Conservation (phyloP, 2,329 filamentous ascomycete species). For the Apiospora saccharicola region DNA sequence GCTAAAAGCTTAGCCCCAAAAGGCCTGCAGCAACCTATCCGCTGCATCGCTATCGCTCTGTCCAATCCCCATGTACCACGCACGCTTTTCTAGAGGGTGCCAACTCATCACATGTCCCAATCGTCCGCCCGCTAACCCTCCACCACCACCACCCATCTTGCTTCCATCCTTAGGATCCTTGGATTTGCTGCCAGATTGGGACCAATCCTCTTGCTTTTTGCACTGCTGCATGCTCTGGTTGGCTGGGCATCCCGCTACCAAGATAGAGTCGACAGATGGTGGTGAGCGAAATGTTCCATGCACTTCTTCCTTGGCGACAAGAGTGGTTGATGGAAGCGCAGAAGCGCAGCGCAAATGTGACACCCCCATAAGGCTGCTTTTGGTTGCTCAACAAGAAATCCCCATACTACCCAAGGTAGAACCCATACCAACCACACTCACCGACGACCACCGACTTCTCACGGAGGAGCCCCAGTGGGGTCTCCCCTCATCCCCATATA, state of each 20-base stretch:
- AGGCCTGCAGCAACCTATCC: constrained; percentile 20
- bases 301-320: constrained; percentile 20
- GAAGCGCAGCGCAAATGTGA: background rate
- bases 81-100: constrained; percentile 37
- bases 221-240: constrained; percentile 1
- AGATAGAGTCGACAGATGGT: constrained; percentile 19
- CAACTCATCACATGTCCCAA: constrained; percentile 30
- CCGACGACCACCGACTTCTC: constrained; percentile 18
- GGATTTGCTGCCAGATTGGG: background rate
- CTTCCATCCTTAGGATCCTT: constrained; percentile 5
- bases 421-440: background rate
- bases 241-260: constrained; percentile 4
- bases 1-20: constrained; percentile 19
- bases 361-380: constrained; percentile 13
- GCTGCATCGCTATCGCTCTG: constrained; percentile 27
- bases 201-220: constrained; percentile 23
- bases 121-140: constrained; percentile 26
- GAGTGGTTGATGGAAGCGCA: constrained; percentile 7
- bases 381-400: constrained; percentile 6
- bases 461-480: constrained; percentile 15
- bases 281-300: constrained; percentile 12
- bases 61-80: constrained; percentile 44
- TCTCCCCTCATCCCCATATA: constrained; percentile 21
- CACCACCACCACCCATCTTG: constrained; percentile 25
- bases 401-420: background rate